Base-by-base conservation (phyloP, 2,329 filamentous ascomycete species). In the Fusarium heterosporum region DNA sequence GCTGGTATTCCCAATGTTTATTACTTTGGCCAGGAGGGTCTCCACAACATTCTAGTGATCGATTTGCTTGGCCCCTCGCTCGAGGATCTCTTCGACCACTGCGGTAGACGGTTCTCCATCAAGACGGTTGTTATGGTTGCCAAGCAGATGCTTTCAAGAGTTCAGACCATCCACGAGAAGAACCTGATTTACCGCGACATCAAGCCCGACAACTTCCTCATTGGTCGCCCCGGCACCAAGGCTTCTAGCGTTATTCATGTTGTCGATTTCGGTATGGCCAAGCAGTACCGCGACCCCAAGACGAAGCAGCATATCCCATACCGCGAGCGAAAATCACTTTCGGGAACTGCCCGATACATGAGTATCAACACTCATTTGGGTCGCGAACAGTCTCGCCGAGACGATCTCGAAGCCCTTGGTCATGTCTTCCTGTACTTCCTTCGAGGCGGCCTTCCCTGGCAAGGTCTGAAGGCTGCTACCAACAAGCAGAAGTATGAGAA, bases 91-190 rank as follows among this genome's bases (percentile, higher is more conserved):
- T 99, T 99, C 78, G 95, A 99, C 78, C 93, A 97, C 81, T 99
- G 95, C 83, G 96, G 96, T 76, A 88, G 95, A 73, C 90, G 94
- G 72, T 99, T 99, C 82, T 90, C 92, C 8, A 94, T 95, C 79
- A 98, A 99, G 87, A 99, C 96, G 0, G 95, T 97, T 13, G 94
- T 98, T 65, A 97, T 98, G 96, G 94, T 98, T 57, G 95, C 96
- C 42, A 98, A 98, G 83, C 95, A 99, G 80, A 98, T 98, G 96
- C 87, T 97, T 51, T 97, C 94, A 32, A 89, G 95, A 68, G 95
- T 99, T 26, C 95, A 90, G 80, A 89, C 87, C 2, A 98, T 99
- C 72, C 95, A 99, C 84, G 96, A 98, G 82, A 97, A 97, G 87
- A 98, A 98, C 80, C 86, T 98, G 65, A 98, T 99, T 79, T 98